Evolutionary conservation across 2,329 filamentous ascomycete species (phyloP), one percentile per base, ranked within the genome.

Genomic region (Fusarium sacchari): DNA sequence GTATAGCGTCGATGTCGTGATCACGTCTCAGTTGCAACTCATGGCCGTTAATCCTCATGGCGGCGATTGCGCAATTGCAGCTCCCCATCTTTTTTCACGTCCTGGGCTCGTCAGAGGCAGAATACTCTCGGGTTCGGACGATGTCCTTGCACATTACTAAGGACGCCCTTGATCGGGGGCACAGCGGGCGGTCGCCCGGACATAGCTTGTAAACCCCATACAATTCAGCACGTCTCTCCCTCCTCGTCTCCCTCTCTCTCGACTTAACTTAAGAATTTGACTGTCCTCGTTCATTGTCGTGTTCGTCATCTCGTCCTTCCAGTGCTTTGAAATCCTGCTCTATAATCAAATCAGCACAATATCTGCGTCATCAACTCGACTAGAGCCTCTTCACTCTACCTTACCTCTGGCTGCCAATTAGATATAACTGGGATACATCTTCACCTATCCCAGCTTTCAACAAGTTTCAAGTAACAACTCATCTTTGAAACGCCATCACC

Each of bases 1-100:
- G 80, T 71, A 82, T 86, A 86, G 85, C 84, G 84, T 82, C 81
- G 84, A 86, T 86, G 85, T 86, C 85, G 85, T 86, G 85, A 86
- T 86, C 82, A 80, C n/a, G 76, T 82, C 79, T 79, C 78, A 79
- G 77, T 80, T 78, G 69, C 76, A 78, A 77, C 78, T 75, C 69
- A 64, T 62, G 77, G 73, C 73, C 69, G 71, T 75, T 74, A 74
- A 72, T 77, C 70, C 75, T 79, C 64, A 76, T 76, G 75, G 77
- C 75, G 76, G 78, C 81, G 78, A 83, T 82, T 79, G 80, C 82
- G 81, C 82, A 80, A 82, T 82, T 77, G 61, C 62, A 67, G 50
- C 66, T 76, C 77, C 74, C 77, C 77, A 74, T 78, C 74, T 75
- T 76, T 66, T 72, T 72, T 60, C 55, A 64, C 63, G 47, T 63